A percentile compares a stretch with the other conserved stretches of the same genome.
phyloP scores from a whole-genome alignment of 2,329 filamentous ascomycete species.

The Fusarium tanahbumbuense region DNA sequence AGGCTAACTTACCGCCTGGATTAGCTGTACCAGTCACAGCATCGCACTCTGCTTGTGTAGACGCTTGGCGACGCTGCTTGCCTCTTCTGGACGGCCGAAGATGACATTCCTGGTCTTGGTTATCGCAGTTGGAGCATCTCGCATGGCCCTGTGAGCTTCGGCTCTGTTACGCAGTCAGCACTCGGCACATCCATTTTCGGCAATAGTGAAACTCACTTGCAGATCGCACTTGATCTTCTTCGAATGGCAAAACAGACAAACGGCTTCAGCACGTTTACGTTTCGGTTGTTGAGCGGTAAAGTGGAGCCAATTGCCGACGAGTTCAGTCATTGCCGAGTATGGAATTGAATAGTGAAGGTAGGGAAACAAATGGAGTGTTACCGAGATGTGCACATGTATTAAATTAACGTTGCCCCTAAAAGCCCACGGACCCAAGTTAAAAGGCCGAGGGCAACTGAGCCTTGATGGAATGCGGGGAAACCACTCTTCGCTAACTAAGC shows the following conservation, averaged over 20 bases:
- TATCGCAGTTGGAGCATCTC: slow-evolving; percentile 47
- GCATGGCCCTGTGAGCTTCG: slow-evolving; percentile 40
- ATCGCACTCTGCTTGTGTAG: background rate
- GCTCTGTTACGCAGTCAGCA: slow-evolving; percentile 14
- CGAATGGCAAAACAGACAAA: slow-evolving; percentile 49
- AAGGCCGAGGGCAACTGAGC: background rate
- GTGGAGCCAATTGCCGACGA: slow-evolving; percentile 49
- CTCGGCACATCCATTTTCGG: background rate
- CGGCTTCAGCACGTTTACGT: slow-evolving; percentile 47
- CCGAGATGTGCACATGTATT: background rate
- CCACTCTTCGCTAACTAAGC: background rate
- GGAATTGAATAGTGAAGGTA: background rate
- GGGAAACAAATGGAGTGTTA: background rate
- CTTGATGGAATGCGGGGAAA: background rate
- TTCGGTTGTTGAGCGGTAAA: slow-evolving; percentile 49
- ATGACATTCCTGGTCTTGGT: slow-evolving; percentile 44
- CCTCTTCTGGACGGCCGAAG: slow-evolving; percentile 47
- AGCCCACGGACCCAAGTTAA: too few species aligned
- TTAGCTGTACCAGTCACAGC: background rate
- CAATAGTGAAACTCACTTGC: slow-evolving; percentile 33
- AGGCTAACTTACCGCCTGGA: background rate
- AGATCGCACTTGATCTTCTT: slow-evolving; percentile 54
- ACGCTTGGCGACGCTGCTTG: slow-evolving; percentile 32
- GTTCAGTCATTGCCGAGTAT: slow-evolving; percentile 45
- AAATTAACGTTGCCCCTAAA: background rate